Evolutionary conservation across 768 basidiomycete species (phyloP), one percentile per base, ranked within the genome.

Genomic region (Trametes cubensis): DNA sequence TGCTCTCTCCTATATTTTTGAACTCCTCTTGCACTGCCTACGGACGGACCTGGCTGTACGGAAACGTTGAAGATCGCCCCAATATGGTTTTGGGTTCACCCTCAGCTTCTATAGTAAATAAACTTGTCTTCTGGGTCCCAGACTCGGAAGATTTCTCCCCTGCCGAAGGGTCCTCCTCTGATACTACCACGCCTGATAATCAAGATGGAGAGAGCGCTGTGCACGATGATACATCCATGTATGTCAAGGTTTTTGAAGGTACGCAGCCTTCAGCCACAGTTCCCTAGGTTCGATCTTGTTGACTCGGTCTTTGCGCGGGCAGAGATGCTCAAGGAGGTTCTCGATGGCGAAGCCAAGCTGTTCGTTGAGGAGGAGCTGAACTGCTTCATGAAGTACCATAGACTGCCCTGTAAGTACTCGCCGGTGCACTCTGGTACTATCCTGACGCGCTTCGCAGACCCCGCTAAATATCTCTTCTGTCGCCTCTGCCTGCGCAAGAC

Each of bases 401-500:
- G 69, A 15, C 73, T 89, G 20, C 73, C 80, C 26, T 85, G 88
- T 88, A 65, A 63, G 86, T 76, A 21, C 47, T 47, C 41, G 23
- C 48, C 60, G 38, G 17, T 57, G 14, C 13, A 20, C 34, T 14
- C 4, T 39, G 39, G 7, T 21, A 5, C 13, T 20, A 18, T n/a
- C 49, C 28, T 17, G 17, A 10, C 34, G 14, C 20, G 0, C 6
- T 23, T 20, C 17, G 2, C 40, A 68, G 66, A 61, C 23, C 18
- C 41, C 4, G 66, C 86, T 3, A 78, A 81, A 26, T 89, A 87
- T 71, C 81, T 90, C 17, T 79, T 89, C 63, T 78, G 84, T 18
- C 82, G 87, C 21, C 75, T 90, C 10, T 77, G 84, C n/a, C 76
- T 88, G 8, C 82, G 88, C 53, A 86, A 85, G 65, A 77, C 76